Evolutionary conservation across 768 basidiomycete genomes (phyloP).

Genomic region (Paxillus ammoniavirescens): DNA sequence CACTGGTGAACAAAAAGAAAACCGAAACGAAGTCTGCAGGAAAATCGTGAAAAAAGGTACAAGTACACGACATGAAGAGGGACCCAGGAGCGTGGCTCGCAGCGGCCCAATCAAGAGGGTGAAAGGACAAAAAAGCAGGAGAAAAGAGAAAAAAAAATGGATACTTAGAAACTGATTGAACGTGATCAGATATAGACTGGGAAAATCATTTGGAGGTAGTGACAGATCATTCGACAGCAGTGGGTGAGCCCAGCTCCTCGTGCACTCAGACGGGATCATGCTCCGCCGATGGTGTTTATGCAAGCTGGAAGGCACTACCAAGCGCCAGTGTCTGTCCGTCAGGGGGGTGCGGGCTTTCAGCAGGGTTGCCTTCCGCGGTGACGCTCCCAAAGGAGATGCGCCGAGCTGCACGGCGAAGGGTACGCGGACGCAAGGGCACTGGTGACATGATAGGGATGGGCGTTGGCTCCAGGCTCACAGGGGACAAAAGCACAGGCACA

Average conservation of each 20-base stretch:
- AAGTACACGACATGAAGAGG: background rate
- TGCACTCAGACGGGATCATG: background rate
- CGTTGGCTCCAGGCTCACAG: conserved; percentile 9
- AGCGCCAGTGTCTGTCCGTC: conserved; percentile 41
- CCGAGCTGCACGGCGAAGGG: conserved; percentile 39
- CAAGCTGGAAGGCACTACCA: conserved; percentile 74
- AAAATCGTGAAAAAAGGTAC: background rate
- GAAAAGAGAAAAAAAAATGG: background rate
- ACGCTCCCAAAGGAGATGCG: conserved; percentile 68
- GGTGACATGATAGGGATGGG: conserved; percentile 14
- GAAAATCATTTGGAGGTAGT: background rate
- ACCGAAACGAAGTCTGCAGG: background rate
- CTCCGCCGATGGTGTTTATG: conserved; percentile 28
- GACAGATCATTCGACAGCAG: background rate
- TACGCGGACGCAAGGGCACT: conserved; percentile 23
- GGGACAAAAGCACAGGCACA: conserved; percentile 15
- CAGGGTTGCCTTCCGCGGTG: conserved; percentile 31
- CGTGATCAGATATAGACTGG: conserved; percentile 10
- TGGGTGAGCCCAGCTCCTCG: conserved; percentile 7
- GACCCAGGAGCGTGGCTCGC: background rate
- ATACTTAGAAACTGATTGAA: background rate
- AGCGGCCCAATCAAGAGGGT: background rate
- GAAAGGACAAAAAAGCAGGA: background rate
- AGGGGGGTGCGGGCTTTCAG: conserved; percentile 23
- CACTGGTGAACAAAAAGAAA: background rate